Conservation (phyloP, 179 eudicot species). For the Heliamphora pulchella region DNA sequence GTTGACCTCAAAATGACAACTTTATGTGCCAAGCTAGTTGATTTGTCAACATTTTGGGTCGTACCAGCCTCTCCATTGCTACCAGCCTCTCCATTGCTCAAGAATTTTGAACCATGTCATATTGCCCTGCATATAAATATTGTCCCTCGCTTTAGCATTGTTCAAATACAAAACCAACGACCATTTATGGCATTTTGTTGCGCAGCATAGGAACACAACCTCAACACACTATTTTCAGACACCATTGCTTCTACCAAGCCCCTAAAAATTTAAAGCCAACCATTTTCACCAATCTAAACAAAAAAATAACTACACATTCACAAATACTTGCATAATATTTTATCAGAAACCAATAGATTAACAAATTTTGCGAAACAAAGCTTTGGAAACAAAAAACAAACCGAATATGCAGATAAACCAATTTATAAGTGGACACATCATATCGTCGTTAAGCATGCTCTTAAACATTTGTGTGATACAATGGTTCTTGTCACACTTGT, state of each 20-base stretch:
- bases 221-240: too few species aligned
- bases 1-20: slow-evolving; percentile 81
- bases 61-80: slow-evolving; percentile 96
- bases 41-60: slow-evolving; percentile 89
- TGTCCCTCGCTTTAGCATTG: slow-evolving; percentile 97
- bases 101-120: slow-evolving; percentile 84
- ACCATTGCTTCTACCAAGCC: too few species aligned
- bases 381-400: too few species aligned
- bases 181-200: too few species aligned
- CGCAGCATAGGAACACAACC: too few species aligned
- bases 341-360: too few species aligned
- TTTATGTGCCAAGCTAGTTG: slow-evolving; percentile 85
- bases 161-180: slow-evolving; percentile 56
- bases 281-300: too few species aligned
- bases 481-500: slow-evolving; percentile 78
- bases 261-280: too few species aligned
- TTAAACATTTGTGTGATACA: slow-evolving; percentile 92
- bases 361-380: too few species aligned
- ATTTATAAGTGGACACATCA: slow-evolving; percentile 66
- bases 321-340: too few species aligned
- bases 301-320: too few species aligned
- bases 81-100: slow-evolving; percentile 89
- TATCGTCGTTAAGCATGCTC: slow-evolving; percentile 80
- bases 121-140: slow-evolving; percentile 80
- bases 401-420: slow-evolving; percentile 75